Percentiles rank a stretch among this genome's conserved stretches.
Conservation (phyloP, 176 grass and related monocot genomes). For the Cenchrus fungigraminus region DNA sequence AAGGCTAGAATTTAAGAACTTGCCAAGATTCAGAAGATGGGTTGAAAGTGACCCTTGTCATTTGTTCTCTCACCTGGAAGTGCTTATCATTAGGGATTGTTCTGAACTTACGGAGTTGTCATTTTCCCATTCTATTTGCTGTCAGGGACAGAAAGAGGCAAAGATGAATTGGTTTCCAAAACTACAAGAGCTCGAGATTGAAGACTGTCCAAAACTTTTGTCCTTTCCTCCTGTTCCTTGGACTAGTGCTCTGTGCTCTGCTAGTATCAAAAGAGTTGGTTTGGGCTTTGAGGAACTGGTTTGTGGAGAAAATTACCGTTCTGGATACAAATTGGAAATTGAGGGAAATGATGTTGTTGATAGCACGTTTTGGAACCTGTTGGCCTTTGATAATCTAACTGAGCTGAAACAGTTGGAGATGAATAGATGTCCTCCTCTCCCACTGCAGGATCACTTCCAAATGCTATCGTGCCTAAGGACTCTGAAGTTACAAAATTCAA, state of each 20-base stretch:
- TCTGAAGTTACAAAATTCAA: accelerated
- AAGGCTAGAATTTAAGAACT: background rate
- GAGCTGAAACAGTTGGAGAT: accelerated
- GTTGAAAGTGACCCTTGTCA: background rate
- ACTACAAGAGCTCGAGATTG: background rate
- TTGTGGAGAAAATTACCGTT: background rate
- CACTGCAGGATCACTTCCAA: background rate
- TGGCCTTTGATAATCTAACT: background rate
- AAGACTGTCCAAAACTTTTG: background rate
- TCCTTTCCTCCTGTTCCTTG: background rate
- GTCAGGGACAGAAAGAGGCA: background rate
- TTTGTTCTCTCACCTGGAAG: background rate
- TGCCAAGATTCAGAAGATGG: background rate
- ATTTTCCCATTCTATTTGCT: background rate
- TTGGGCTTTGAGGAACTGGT: accelerated
- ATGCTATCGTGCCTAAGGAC: background rate
- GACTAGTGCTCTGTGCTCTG: background rate
- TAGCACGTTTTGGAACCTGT: background rate
- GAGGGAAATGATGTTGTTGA: background rate
- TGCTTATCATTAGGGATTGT: background rate
- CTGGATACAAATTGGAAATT: background rate
- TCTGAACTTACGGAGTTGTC: background rate
- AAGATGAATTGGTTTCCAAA: background rate
- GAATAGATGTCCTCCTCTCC: background rate
- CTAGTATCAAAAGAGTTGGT: accelerated